A percentile compares a stretch with the other conserved stretches of the same genome.
Conservation (phyloP, 352 stramenopile species). For the Globisporangium cylindrosporum region DNA sequence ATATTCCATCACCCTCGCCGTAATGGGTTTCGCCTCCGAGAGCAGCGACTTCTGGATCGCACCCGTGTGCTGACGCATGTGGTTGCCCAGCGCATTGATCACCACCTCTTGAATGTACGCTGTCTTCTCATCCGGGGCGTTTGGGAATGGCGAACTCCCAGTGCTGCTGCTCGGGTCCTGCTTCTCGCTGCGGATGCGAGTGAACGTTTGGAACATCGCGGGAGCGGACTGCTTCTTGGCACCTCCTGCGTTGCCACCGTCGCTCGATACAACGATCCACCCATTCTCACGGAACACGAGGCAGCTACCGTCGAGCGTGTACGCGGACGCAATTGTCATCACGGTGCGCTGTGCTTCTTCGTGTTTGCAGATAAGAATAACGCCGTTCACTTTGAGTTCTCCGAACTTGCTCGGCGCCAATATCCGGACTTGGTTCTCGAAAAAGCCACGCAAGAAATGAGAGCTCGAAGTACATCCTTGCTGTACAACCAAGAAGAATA, state of each 20-base stretch:
- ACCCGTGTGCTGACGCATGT: conserved; percentile 3
- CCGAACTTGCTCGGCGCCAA: background rate
- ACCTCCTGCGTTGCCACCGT: background rate
- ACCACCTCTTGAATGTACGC: conserved; percentile 4
- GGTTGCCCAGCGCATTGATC: conserved; percentile 4
- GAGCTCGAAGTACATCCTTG: background rate
- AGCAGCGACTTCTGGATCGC: conserved; percentile 3
- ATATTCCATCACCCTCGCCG: background rate
- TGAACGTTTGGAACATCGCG: conserved; percentile 5
- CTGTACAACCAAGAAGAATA: background rate
- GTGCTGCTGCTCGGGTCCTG: background rate
- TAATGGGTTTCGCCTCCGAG: background rate
- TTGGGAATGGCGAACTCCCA: background rate
- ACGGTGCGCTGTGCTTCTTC: background rate
- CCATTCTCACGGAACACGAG: background rate
- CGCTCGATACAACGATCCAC: background rate
- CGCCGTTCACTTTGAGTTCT: background rate
- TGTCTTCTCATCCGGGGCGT: background rate
- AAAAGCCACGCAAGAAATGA: background rate
- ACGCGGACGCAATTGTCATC: background rate
- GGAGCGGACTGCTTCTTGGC: background rate
- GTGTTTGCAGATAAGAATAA: background rate
- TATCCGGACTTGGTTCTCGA: background rate
- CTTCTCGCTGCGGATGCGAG: background rate
- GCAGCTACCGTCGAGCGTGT: background rate